phyloP scores from a whole-genome alignment of 768 basidiomycete genomes.

The Tephrocybe sp. region DNA sequence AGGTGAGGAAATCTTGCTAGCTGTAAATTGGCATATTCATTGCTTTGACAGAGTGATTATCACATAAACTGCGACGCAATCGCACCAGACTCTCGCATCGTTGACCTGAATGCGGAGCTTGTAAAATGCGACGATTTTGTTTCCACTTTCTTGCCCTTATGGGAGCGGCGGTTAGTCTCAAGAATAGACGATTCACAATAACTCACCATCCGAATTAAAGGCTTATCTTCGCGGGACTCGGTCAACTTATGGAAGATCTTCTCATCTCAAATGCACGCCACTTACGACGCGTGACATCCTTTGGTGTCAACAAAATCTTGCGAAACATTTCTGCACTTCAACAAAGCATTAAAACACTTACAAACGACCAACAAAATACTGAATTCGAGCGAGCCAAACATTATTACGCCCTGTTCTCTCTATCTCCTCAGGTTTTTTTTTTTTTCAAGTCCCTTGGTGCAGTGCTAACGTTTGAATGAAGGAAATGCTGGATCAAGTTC shows the following conservation, averaged over 20 bases:
- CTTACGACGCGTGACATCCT: conserved; percentile 64
- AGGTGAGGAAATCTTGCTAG: conserved; percentile 41
- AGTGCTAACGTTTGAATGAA: conserved; percentile 23
- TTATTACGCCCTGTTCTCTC: conserved; percentile 79
- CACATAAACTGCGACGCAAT: conserved; percentile 74
- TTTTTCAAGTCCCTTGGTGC: background rate
- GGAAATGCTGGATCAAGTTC: conserved; percentile 77
- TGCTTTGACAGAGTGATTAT: conserved; percentile 70
- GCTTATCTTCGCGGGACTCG: conserved; percentile 85
- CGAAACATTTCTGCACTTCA: conserved; percentile 90
- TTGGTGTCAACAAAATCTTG: conserved; percentile 83
- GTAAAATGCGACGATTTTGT: conserved; percentile 72
- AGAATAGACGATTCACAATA: background rate
- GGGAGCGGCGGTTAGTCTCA: conserved; percentile 62
- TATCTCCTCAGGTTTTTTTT: conserved; percentile 65
- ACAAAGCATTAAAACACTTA: conserved; percentile 82
- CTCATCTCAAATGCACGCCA: conserved; percentile 73
- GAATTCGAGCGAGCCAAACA: conserved; percentile 74
- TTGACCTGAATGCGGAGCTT: conserved; percentile 82
- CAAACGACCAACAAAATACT: conserved; percentile 53
- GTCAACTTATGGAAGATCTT: conserved; percentile 79
- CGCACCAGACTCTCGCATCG: conserved; percentile 89
- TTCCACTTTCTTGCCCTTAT: conserved; percentile 55
- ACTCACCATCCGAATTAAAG: conserved; percentile 35
- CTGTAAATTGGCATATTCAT: conserved; percentile 8